Base-by-base conservation (phyloP, 352 stramenopile species). In the Globisporangium paddicum region DNA sequence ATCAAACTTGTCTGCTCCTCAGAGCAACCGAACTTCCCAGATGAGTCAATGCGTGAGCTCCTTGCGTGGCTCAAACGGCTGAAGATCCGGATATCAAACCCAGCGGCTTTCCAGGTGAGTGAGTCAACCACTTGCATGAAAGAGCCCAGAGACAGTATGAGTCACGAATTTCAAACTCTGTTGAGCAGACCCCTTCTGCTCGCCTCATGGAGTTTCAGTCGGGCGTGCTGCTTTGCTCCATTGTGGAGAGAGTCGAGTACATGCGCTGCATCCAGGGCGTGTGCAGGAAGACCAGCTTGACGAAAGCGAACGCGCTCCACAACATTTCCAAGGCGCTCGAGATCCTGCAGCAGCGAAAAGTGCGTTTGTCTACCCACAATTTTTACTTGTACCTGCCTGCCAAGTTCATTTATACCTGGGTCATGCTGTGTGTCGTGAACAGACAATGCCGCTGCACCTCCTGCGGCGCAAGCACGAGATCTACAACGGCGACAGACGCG, bases 291-390 rank as follows among this genome's bases (percentile, higher is more conserved):
- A 58, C 74, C 3, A 55, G 59, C 14, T 46, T 73, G 25, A 70
- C 71, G 35, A 84, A 74, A 66, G 76, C 82, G 9, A 81, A 76
- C n/a, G 67, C 77, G 1, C 59, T 92, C 26, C 74, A 92, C 70
- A 92, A 92, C 56, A 87, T 92, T 41, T 63, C 55, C 30, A 92
- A 92, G 42, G 82, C 75, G 16, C 62, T 90, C 0, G 60, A 58
- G 16, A 77, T 89, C 21, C 63, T 92, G 1, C 70, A 83, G 54
- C 63, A 74, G 42, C 90, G 88, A 40, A 90, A 89, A 65, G 77
- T 87, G 38, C 2, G 48, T 44, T 13, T 23, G 34, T 23, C 3
- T 16, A 25, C 6, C n/a, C 30, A 5, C 37, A 42, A 42, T 19
- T 18, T 42, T 2, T 19, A n/a, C 14, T 19, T 9, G 1, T 32